Evolutionary conservation across 2,329 filamentous ascomycete species (phyloP), one percentile per base, ranked within the genome.

Genomic region (Botryosphaeria agaves): DNA sequence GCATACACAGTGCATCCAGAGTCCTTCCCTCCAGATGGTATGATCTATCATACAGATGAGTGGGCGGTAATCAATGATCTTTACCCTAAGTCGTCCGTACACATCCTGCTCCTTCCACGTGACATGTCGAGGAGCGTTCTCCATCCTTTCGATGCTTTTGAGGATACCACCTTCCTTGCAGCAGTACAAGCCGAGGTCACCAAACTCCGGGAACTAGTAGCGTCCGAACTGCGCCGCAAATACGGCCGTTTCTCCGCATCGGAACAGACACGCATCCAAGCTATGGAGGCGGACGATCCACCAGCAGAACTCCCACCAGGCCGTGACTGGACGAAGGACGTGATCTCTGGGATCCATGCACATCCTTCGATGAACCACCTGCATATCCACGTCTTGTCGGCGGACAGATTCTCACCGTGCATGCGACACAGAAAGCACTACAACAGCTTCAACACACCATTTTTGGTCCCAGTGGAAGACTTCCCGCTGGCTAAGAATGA

Each of bases 321-420:
- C 0, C 66, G 87, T 15, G 74, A 94, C 54, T 95, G 84, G 81
- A 55, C 60, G 24, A 57, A 59, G 8, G 82, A 89, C 16, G 65
- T 95, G 29, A 67, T 70, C 29, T 67, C 74, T 14, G 89, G 89
- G 9, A 68, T 93, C 5, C 89, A 98, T 55, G 78, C 82, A 3
- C 72, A 76, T 41, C 89, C 89, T 3, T 85, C 77, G 33, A 95
- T 98, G 89, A 76, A 70, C 38, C 83, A 95, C 50, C 49, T 95
- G 32, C 89, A 98, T 53, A 64, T 95, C 3, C 89, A 98, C 52
- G 72, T 95, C 18, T 56, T 95, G 34, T 82, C 79, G 23, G 62
- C 71, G 12, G 89, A 98, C 49, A 76, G 81, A 63, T 64, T 72
- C 42, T 83, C 76, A 21, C 64, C 69, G 7, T 66, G 64, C 27